Base-by-base conservation (phyloP, 805 yeast genomes). In the Candida xiaguanensis region DNA sequence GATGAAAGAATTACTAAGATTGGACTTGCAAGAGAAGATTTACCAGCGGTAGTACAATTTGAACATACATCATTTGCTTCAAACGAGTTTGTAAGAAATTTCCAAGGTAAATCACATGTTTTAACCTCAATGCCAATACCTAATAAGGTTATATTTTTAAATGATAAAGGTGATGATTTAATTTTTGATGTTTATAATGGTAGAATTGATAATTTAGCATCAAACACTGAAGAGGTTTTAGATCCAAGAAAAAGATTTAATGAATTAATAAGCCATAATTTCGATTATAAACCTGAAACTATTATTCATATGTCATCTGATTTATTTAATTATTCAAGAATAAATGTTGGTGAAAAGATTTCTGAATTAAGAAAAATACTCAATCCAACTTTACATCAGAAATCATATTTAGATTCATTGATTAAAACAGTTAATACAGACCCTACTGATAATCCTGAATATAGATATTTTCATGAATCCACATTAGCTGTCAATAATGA, bases 21-120 rank as follows among this genome's bases (percentile, higher is more conserved):
- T 59, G 63, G 49, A 41, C 58, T 38, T 25, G 55, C 26, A 38
- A 26, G 9, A 33, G 44, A 49, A 2, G 52, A 60, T 11, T 43
- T 67, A 12, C 74, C 75, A 1, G 72, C 73, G 1, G 68, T 69
- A 45, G 52, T 63, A 4, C 49, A 55, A 12, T 51, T 52, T 42
- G 49, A 50, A 34, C 58, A 57, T 43, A 38, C 41, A 6, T 11
- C 6, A 4, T 50, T 55, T 50, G 33, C 57, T 16, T 56, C 63
- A 3, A 50, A 32, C 13, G 61, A 61, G 33, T 42, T 52, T n/a
- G 62, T 62, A 24, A 59, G 71, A 39, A 45, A 50, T 15, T 42
- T 65, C 15, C 66, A 67, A 41, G 67, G 70, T 1, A 67, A 64
- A 45, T 59, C 69, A 3, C 61, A 56, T 41, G 46, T 67, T 4